Base-by-base conservation (phyloP, 495 filamentous ascomycete genomes). In the Xylaria grammica region DNA sequence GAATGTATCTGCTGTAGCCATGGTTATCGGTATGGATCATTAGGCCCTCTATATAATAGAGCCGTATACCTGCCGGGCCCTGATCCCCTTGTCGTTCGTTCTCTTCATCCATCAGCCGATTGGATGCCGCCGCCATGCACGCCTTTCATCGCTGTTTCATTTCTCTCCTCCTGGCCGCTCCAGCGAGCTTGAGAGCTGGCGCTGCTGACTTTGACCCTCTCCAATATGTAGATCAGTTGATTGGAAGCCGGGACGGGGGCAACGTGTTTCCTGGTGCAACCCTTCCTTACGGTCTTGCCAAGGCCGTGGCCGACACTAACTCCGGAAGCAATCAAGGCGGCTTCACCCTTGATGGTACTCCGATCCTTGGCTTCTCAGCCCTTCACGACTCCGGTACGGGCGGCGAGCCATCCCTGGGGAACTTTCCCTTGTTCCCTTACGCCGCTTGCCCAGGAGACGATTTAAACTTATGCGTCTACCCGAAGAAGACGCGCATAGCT, bases 191-290 rank as follows among this genome's bases (percentile, higher is more conserved):
- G 30, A 44, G 60, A 26, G 63, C 30, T 51, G 48, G 49, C 57
- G 71, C 62, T n/a, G 74, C 70, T 34, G 56, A 57, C 26, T 75
- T 77, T 61, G 75, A 82, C 45, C 74, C 74, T 46, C 68, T 83
- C 19, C 61, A 64, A 1, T 81, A 78, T 55, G 75, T 83, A 65
- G 81, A 89, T 72, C 84, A 85, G 32, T 72, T 89, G 30, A 87
- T 89, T 59, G 86, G 86, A 26, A 83, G 81, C 22, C 81, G 79
- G 53, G 83, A 85, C 70, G 87, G 77, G 76, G 89, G 89, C 6
- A 90, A 92, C 81, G 89, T 92, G 19, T 93, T 93, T 58, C 80
- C 90, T 0, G 90, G 90, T 3, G 90, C 90, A 10, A 89, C 88
- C 2, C 69, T 92, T 52, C 90, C 90, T 0, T 93, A 89, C 72